Evolutionary conservation across 208 protist genomes (phyloP).

Genomic region (Strigomonas culicis): DNA sequence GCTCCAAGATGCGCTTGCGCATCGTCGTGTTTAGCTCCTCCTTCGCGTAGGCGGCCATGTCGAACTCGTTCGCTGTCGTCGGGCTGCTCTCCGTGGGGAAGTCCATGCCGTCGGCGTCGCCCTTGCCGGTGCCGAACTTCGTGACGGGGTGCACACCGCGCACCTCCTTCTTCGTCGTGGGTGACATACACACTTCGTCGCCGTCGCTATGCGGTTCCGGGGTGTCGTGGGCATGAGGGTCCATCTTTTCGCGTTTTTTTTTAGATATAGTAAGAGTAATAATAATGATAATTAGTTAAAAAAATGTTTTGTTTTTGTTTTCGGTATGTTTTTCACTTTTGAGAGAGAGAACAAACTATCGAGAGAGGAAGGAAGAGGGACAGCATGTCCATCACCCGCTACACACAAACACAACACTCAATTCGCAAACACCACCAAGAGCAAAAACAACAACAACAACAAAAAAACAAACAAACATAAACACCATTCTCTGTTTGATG

Average conservation of each 20-base stretch:
- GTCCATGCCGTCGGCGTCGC: slow-evolving; percentile 13
- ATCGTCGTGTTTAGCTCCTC: slow-evolving; percentile 64
- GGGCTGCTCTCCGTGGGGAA: background rate
- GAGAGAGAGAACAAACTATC: background rate
- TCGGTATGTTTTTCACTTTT: too few relatives aligned
- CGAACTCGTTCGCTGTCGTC: slow-evolving; percentile 56
- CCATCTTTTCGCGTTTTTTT: too few relatives aligned
- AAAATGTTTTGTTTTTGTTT: too few relatives aligned
- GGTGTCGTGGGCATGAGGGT: too few relatives aligned
- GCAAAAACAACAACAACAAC: background rate
- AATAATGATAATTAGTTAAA: too few relatives aligned
- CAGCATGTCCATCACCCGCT: too few relatives aligned
- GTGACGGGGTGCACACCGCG: slow-evolving; percentile 18
- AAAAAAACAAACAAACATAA: slow-evolving; percentile 7
- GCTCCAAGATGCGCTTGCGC: slow-evolving; percentile 78
- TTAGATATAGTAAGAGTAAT: too few relatives aligned
- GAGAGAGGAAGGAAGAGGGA: background rate
- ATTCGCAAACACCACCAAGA: too few relatives aligned
- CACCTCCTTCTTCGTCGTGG: slow-evolving; percentile 39
- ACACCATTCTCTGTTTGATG: background rate
- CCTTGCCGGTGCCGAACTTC: slow-evolving; percentile 58
- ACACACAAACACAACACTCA: too few relatives aligned
- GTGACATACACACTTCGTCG: slow-evolving; percentile 15
- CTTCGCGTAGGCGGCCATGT: slow-evolving; percentile 81
- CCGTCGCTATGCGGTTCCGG: background rate